Evolutionary conservation across 306 rosid species (phyloP).

Genomic region (Fragaria iinumae): DNA sequence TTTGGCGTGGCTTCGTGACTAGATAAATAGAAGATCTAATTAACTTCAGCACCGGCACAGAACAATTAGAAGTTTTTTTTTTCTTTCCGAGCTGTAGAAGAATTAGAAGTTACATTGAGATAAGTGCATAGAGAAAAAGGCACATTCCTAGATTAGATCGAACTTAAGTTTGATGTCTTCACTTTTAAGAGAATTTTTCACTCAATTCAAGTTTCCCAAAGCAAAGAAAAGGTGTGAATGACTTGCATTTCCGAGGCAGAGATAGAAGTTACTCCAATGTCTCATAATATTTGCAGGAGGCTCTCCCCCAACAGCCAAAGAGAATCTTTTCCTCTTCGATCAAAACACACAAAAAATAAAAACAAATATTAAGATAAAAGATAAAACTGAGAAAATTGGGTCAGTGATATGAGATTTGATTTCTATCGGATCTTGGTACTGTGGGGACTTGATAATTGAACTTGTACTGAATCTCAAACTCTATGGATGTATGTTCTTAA

Average conservation of each 20-base stretch:
- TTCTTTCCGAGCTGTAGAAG: not conserved
- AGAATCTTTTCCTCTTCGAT: constrained; percentile 35
- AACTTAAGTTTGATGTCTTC: not conserved
- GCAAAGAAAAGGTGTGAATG: constrained; percentile 38
- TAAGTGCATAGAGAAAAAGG: not conserved
- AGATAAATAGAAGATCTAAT: not conserved
- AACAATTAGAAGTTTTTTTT: not conserved
- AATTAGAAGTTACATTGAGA: not conserved
- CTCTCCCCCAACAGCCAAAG: constrained; percentile 18
- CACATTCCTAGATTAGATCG: constrained; percentile 17
- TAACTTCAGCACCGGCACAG: not conserved
- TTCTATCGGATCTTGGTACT: not conserved
- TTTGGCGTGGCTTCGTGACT: not conserved
- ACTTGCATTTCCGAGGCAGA: constrained; percentile 72
- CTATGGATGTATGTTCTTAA: not conserved
- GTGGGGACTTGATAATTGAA: constrained; percentile 5
- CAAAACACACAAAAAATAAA: not conserved
- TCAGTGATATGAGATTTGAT: constrained; percentile 4
- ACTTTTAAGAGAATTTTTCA: constrained; percentile 4
- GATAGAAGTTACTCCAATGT: constrained; percentile 30
- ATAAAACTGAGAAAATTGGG: not conserved
- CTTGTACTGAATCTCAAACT: not conserved
- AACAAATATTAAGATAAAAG: not conserved
- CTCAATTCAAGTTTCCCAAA: constrained; percentile 20
- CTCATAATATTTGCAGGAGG: constrained; percentile 22